Evolutionary conservation across 2,329 filamentous ascomycete species (phyloP).

Genomic region (Aspergillus tamarii): DNA sequence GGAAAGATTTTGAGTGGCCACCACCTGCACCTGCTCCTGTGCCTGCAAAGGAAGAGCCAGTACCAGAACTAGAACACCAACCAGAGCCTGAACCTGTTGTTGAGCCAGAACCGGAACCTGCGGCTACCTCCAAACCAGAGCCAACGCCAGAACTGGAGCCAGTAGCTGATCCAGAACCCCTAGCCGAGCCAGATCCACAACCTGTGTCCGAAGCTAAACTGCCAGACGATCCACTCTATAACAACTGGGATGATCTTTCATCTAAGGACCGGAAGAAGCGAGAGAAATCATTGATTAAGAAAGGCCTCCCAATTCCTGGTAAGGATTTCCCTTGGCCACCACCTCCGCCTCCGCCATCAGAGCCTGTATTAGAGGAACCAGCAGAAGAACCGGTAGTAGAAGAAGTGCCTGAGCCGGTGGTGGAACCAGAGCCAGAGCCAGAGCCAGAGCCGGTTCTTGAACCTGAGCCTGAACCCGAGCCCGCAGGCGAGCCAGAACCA

Average conservation of each 20-base stretch:
- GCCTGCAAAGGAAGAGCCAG: constrained; percentile 3
- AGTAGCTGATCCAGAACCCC: constrained; percentile 36
- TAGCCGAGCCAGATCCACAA: constrained; percentile 30
- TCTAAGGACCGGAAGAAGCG: constrained; percentile 41
- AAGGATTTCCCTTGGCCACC: constrained; percentile 31
- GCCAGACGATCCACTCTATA: constrained; percentile 42
- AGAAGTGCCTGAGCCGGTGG: constrained; percentile 26
- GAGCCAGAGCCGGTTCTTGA: constrained; percentile 32
- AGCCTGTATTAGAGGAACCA: constrained; percentile 25
- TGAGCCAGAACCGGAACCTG: constrained; percentile 23
- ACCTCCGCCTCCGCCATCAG: constrained; percentile 18
- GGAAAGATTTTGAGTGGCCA: constrained; percentile 31
- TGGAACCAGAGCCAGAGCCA: neutral
- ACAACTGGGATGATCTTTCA: constrained; percentile 38
- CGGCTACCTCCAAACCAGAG: constrained; percentile 20
- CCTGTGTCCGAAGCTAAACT: constrained; percentile 27
- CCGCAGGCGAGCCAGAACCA: constrained; percentile 1
- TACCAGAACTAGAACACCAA: constrained; percentile 25
- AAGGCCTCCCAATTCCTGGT: constrained; percentile 34
- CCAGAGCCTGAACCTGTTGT: constrained; percentile 34
- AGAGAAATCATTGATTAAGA: constrained; percentile 38
- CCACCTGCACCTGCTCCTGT: neutral
- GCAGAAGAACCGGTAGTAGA: constrained; percentile 6
- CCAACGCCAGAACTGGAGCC: constrained; percentile 31
- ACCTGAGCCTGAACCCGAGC: constrained; percentile 28